These are phyloP conservation scores for Endogone sp. DNA, from an alignment of 192 early-diverging fungal genomes.

Conservation along the genomic window DNA sequence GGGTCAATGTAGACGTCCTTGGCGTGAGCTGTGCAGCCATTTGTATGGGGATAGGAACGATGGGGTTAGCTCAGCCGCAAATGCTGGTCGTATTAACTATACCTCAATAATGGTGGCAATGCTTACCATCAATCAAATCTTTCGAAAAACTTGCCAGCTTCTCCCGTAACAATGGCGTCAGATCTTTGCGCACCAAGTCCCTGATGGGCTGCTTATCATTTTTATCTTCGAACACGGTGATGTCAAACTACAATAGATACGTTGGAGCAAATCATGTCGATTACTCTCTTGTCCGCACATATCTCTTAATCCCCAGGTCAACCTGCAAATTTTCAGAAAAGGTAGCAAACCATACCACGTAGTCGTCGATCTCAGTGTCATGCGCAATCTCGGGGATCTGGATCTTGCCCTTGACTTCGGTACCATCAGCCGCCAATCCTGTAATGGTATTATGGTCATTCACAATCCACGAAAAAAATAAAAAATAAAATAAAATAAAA, in stretches of 20 bases:
- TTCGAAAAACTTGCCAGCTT: constrained; percentile 61
- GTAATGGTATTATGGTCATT: not conserved
- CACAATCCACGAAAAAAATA: not conserved
- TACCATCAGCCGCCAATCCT: constrained; percentile 56
- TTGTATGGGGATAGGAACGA: constrained; percentile 3
- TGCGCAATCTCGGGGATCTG: constrained; percentile 88
- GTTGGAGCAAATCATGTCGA: not conserved
- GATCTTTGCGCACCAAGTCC: constrained; percentile 62
- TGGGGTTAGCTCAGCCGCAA: not conserved
- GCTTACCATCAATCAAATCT: constrained; percentile 65
- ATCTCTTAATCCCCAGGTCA: not conserved
- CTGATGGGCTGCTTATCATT: constrained; percentile 53
- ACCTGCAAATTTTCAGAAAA: not conserved
- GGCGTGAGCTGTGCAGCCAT: constrained; percentile 56
- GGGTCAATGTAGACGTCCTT: constrained; percentile 81
- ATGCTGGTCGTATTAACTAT: not conserved
- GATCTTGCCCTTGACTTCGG: constrained; percentile 67
- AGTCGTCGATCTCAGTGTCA: constrained; percentile 79
- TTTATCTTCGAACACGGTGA: constrained; percentile 52
- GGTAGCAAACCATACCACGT: constrained; percentile 50
- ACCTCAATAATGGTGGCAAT: no score
- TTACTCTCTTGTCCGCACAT: not conserved
- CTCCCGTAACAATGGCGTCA: constrained; percentile 58
- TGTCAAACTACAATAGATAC: constrained; percentile 53
- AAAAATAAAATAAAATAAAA: not conserved